These are phyloP conservation scores for Exophiala sp. DNA, from an alignment of 2,329 filamentous ascomycete genomes.

Conservation along the genomic window DNA sequence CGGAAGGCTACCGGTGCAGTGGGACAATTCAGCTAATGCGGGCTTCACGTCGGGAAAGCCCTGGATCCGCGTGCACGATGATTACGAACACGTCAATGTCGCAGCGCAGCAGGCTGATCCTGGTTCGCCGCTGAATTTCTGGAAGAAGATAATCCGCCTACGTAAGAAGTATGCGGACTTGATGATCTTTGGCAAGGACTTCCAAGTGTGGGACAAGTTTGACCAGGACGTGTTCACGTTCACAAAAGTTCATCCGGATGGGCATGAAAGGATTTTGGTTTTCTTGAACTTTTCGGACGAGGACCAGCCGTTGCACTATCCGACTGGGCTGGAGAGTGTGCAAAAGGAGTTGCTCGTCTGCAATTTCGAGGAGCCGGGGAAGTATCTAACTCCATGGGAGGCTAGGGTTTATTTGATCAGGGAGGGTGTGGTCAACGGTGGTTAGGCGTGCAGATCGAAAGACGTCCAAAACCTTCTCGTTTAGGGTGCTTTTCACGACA, in stretches of 20 bases:
- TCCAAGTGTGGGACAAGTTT: conserved; percentile 52
- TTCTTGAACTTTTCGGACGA: conserved; percentile 28
- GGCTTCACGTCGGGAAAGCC: conserved; percentile 63
- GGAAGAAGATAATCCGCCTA: conserved; percentile 55
- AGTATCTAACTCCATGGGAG: conserved; percentile 27
- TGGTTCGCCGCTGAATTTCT: conserved; percentile 58
- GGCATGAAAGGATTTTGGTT: conserved; percentile 19
- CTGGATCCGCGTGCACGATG: conserved; percentile 69
- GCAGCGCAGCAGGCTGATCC: conserved; percentile 40
- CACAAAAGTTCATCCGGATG: conserved; percentile 38
- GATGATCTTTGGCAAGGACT: conserved; percentile 63
- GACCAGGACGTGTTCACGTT: conserved; percentile 57
- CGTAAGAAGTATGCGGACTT: conserved; percentile 61
- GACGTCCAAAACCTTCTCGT: neutral
- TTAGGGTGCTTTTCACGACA: too few relatives aligned
- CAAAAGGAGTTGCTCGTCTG: conserved; percentile 22
- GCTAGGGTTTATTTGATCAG: conserved; percentile 24
- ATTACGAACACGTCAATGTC: conserved; percentile 62
- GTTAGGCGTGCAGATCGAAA: neutral
- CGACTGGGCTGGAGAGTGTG: conserved; percentile 12
- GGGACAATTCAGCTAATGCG: conserved; percentile 57
- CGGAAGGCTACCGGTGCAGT: conserved; percentile 68
- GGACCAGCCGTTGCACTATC: conserved; percentile 24
- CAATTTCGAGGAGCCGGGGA: conserved; percentile 21
- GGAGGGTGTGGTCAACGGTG: conserved; percentile 17